Evolutionary conservation across 2,329 filamentous ascomycete genomes (phyloP), one percentile per base, ranked within the genome.

Genomic region (Penicillium sp.): DNA sequence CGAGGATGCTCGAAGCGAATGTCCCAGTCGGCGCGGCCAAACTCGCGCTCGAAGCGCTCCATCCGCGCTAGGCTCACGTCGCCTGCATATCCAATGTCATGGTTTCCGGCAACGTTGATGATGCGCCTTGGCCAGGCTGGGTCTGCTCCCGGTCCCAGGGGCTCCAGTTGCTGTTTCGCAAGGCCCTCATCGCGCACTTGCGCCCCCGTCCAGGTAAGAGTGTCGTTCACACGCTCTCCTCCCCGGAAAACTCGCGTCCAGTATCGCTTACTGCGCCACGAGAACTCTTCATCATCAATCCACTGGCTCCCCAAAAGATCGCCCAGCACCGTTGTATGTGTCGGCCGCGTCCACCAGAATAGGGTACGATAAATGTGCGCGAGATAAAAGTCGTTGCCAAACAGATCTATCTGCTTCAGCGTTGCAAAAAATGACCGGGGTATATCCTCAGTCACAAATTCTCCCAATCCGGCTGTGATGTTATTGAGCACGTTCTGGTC

Each of bases 231-330:
- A 43, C 85, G 83, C 69, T 87, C 80, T 39, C 84, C 85, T 6
- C 87, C 87, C n/a, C 76, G 81, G 73, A 97, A 92, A 2, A 95
- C 89, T 6, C 88, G 82, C 59, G 86, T 82, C 94, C 94, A 97
- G 78, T 89, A 97, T 40, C 94, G 81, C 66, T 79, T 77, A 16
- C 87, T 89, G 40, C 95, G 85, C 60, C 81, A 80, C 60, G 86
- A 83, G 72, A 99, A 99, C 76, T 99, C 95, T 33, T 83, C 84
- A 71, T 96, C 88, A 52, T 84, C 85, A 61, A 99, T 90, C 95
- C 95, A 99, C 75, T 99, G 95, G 69, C 92, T 96, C 10, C 95
- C 95, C 10, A 99, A 80, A 59, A 99, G 80, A 73, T 99, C 95
- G 3, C 95, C 95, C 4, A 99, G 81, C 0, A 98, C 92, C 0